Conservation (phyloP, 306 rosid genomes). For the Betula pendula region DNA sequence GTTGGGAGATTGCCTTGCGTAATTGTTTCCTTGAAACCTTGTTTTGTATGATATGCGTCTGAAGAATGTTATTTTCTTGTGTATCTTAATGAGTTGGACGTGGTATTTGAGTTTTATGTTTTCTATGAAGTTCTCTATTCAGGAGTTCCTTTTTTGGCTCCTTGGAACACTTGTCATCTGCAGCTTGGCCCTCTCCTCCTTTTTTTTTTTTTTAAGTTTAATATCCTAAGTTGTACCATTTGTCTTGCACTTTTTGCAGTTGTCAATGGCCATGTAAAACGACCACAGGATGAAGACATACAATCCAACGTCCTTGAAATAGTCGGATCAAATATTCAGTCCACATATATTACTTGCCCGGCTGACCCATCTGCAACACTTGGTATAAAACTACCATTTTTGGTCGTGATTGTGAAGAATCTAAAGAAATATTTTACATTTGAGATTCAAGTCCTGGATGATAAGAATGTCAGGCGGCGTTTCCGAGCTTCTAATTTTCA, state of each 20-base stretch:
- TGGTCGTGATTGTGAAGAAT: conserved; percentile 92
- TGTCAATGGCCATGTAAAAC: conserved; percentile 81
- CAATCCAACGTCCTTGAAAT: conserved; percentile 94
- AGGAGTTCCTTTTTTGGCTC: not conserved
- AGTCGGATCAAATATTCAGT: conserved; percentile 85
- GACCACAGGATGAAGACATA: conserved; percentile 97
- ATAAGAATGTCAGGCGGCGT: conserved; percentile 89
- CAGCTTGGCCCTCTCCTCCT: not conserved
- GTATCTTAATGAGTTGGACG: not conserved
- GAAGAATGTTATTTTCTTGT: not conserved
- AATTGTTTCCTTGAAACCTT: not conserved
- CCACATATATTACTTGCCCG: conserved; percentile 90
- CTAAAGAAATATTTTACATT: conserved; percentile 89
- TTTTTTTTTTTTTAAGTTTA: not conserved
- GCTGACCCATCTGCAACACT: conserved; percentile 96
- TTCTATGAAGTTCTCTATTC: not conserved
- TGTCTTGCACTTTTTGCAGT: conserved; percentile 42
- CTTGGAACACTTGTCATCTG: conserved; percentile 1
- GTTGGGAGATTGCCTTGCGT: not conserved
- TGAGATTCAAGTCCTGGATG: conserved; percentile 94
- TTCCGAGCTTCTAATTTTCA: conserved; percentile 97
- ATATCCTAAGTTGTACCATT: conserved; percentile 16
- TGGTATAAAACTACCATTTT: conserved; percentile 89
- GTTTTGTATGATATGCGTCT: not conserved
- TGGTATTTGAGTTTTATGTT: not conserved